A percentile compares a stretch with the other conserved stretches of the same genome.
Conservation (phyloP, 2,329 filamentous ascomycete species). For the Cordyceps militaris region DNA sequence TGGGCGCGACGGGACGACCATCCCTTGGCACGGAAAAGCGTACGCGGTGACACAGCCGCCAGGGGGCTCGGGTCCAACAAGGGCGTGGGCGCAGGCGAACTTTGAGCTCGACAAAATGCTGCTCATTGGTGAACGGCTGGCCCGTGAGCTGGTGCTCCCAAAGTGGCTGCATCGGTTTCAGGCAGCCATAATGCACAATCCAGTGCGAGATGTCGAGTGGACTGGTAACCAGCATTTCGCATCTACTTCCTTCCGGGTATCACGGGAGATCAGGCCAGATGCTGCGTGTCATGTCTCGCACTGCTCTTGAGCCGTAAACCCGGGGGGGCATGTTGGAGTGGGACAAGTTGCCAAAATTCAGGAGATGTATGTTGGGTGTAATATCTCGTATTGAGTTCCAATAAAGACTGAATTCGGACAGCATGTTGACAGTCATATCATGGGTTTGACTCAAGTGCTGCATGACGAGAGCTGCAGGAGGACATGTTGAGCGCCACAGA, state of each 20-base stretch:
- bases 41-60: background rate
- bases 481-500: too few relatives aligned
- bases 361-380: background rate
- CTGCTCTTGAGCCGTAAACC: too few relatives aligned
- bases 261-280: too few relatives aligned
- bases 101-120: background rate
- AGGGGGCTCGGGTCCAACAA: background rate
- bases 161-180: background rate
- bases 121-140: background rate
- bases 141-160: background rate
- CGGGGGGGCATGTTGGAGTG: too few relatives aligned
- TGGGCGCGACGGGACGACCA: too few relatives aligned
- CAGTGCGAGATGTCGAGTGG: background rate
- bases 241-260: too few relatives aligned
- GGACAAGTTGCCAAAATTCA: too few relatives aligned
- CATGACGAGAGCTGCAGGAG: too few relatives aligned
- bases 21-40: background rate
- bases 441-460: too few relatives aligned
- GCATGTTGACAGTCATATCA: background rate
- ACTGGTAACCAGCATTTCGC: too few relatives aligned
- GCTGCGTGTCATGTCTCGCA: too few relatives aligned
- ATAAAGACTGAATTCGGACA: too few relatives aligned
- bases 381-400: background rate
- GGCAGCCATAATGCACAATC: background rate
- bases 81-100: background rate